Base-by-base conservation (phyloP, 106 monocot genomes). In the Hemerocallis citrina region DNA sequence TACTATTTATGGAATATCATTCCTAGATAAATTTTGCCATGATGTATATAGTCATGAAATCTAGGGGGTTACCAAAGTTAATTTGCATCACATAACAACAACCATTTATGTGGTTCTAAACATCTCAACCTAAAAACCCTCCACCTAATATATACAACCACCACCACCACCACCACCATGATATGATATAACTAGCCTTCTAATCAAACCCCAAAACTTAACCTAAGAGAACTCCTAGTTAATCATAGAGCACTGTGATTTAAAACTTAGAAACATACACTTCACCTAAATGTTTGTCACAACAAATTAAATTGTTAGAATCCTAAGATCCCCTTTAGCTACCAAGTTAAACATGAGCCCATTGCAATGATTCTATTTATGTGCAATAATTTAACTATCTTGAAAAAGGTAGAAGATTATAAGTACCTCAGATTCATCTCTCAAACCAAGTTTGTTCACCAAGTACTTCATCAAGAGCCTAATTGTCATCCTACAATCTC, bases 401-500 rank as follows among this genome's bases (percentile, higher is more conserved):
- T n/a, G n/a, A n/a, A 34, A n/a, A n/a, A 23, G 41, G 25, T 28
- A 31, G 44, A 35, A 32, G 55, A 15, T 31, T 20, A 34, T 42
- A 61, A 40, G 12, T 82, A 88, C 88, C 88, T 88, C 79, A 60
- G 76, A 79, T 74, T 88, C 88, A 31, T 74, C 68, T 16, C 62
- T 55, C 19, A 88, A 34, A 19, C 83, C 79, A 34, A 88, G 74
- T 83, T 88, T 88, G 57, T 58, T 71, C 31, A 51, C 74, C 76
- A 88, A 61, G 80, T 88, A 88, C 58, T 83, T 88, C 68, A 80
- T 88, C 77, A 88, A 28, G 55, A 88, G 67, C 55, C 79, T 50
- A 34, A 88, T 32, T 36, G 88, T 83, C 72, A 74, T 81, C 42
- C 74, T 77, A 58, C 74, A 79, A 61, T 88, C 74, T 74, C 83